A percentile compares a stretch with the other conserved stretches of the same genome.
phyloP scores from a whole-genome alignment of 1,139 yeast genomes.

The Nematodospora anomalae region DNA sequence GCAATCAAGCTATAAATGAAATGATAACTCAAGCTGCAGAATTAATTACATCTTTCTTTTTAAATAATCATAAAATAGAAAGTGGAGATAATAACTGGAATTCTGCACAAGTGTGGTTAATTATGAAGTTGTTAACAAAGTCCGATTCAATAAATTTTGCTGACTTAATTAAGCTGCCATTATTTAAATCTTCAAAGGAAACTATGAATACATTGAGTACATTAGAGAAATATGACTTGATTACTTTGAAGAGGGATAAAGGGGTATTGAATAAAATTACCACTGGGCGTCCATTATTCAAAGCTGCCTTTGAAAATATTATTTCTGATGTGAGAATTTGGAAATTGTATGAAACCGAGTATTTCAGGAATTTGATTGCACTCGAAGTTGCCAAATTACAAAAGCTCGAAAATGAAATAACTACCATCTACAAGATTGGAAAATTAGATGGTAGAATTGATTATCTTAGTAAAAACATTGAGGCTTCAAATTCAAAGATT shows the following conservation, averaged over 20 bases:
- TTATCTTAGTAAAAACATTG: constrained; percentile 67
- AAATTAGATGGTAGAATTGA: constrained; percentile 57
- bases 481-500: constrained; percentile 52
- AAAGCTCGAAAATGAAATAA: constrained; percentile 69
- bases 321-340: constrained; percentile 56
- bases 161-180: constrained; percentile 57
- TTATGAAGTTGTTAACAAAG: constrained; percentile 64
- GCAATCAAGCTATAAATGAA: constrained; percentile 71
- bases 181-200: constrained; percentile 62
- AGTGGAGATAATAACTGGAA: constrained; percentile 50
- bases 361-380: constrained; percentile 52
- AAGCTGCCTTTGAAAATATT: constrained; percentile 74
- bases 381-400: constrained; percentile 65
- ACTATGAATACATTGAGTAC: constrained; percentile 55
- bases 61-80: constrained; percentile 39
- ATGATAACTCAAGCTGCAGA: constrained; percentile 84
- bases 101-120: constrained; percentile 84
- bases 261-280: constrained; percentile 67
- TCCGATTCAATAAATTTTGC: constrained; percentile 46
- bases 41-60: constrained; percentile 80
- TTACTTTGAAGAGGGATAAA: constrained; percentile 66
- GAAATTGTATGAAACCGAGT: constrained; percentile 64
- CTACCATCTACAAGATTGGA: constrained; percentile 40
- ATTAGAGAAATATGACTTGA: constrained; percentile 77
- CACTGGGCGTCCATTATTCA: constrained; percentile 83